phyloP scores from a whole-genome alignment of 495 filamentous ascomycete genomes.

The Symbiotaphrina buchneri region DNA sequence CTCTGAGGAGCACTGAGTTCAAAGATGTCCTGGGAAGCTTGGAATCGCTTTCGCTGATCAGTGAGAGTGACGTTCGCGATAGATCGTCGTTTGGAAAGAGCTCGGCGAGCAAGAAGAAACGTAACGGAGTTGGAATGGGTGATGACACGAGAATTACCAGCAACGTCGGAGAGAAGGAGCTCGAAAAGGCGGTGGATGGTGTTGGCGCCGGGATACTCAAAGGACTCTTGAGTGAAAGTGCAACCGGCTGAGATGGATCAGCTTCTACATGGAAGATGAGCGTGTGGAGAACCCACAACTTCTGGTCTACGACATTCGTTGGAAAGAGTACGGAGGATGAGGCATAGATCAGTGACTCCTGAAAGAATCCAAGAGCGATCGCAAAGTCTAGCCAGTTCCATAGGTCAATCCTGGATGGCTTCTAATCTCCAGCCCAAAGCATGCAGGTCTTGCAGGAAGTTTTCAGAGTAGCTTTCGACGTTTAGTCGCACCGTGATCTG shows the following conservation, averaged over 20 bases:
- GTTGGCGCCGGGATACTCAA: conserved; percentile 31
- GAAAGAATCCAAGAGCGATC: too few relatives aligned
- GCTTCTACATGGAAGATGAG: too few relatives aligned
- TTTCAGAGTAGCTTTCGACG: too few relatives aligned
- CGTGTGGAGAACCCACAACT: too few relatives aligned
- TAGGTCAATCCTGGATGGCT: too few relatives aligned
- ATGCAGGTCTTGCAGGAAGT: too few relatives aligned
- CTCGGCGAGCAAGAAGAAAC: conserved; percentile 20
- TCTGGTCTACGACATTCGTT: too few relatives aligned
- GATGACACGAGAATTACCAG: conserved; percentile 55
- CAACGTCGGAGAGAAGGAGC: conserved; percentile 56
- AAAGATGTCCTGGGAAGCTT: conserved; percentile 78
- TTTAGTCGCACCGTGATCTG: too few relatives aligned
- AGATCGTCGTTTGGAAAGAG: conserved; percentile 27
- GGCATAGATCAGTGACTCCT: too few relatives aligned
- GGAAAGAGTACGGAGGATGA: too few relatives aligned
- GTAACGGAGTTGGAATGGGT: conserved; percentile 10
- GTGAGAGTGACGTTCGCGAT: conserved; percentile 51
- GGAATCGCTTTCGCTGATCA: conserved; percentile 62
- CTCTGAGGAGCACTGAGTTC: conserved; percentile 75
- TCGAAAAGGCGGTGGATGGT: conserved; percentile 47
- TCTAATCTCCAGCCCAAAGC: too few relatives aligned
- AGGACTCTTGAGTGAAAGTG: conserved; percentile 19
- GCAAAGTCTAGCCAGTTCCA: too few relatives aligned
- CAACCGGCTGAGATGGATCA: conserved; percentile 11